Conservation (phyloP, 805 yeast species). For the Saccharomycopsis lassenensis region DNA sequence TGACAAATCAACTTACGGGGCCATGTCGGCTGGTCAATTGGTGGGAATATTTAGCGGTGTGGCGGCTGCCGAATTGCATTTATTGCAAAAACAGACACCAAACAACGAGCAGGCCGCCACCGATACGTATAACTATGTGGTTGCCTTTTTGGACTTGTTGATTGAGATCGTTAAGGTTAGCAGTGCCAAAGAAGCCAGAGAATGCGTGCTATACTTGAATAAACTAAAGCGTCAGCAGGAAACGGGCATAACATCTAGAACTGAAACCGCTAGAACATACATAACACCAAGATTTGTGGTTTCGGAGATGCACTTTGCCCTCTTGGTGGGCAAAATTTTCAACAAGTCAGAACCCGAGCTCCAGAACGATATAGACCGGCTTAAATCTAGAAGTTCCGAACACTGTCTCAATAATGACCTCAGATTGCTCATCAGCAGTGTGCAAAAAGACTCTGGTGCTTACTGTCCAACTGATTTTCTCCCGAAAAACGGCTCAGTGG, state of each 20-base stretch:
- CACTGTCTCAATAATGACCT: constrained; percentile 25
- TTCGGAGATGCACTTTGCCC: constrained; percentile 43
- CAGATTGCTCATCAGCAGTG: constrained; percentile 14
- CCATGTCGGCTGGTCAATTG: constrained; percentile 2
- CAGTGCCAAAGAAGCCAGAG: no score
- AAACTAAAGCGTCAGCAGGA: constrained; percentile 2
- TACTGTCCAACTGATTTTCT: constrained; percentile 29
- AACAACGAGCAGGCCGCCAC: constrained; percentile 3
- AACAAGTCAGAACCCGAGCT: constrained; percentile 34
- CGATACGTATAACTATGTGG: constrained; percentile 22
- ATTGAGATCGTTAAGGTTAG: no score
- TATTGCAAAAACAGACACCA: constrained; percentile 3
- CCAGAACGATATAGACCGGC: constrained; percentile 41
- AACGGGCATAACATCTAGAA: constrained; percentile 10
- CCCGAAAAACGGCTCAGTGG: no score
- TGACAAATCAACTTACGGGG: neutral
- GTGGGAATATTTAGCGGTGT: constrained; percentile 10
- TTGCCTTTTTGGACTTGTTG: constrained; percentile 34
- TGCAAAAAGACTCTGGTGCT: constrained; percentile 24
- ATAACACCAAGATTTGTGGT: constrained; percentile 41
- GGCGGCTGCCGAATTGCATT: constrained; percentile 8
- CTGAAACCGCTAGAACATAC: constrained; percentile 21
- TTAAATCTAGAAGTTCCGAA: constrained; percentile 32
- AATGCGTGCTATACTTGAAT: no score
- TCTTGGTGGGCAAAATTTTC: constrained; percentile 40